phyloP scores from a whole-genome alignment of 2,329 filamentous ascomycete genomes.

The Beauveria bassiana region DNA sequence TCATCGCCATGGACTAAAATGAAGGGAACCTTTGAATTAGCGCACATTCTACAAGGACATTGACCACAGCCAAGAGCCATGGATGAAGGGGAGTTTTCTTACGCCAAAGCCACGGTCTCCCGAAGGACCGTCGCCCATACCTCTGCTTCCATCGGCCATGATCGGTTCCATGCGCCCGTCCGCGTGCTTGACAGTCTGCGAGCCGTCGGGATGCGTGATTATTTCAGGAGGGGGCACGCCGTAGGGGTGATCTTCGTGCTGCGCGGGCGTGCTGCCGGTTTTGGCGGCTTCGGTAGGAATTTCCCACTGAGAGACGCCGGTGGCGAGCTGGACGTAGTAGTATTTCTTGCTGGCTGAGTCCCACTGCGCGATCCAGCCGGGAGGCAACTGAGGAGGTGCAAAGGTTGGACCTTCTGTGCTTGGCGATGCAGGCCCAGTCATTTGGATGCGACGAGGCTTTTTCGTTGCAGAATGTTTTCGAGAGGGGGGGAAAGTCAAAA shows the following conservation, averaged over 20 bases:
- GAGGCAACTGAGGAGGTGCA: constrained; percentile 51
- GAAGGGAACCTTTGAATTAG: not conserved
- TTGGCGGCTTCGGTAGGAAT: constrained; percentile 57
- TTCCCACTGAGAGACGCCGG: constrained; percentile 68
- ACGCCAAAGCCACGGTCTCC: constrained; percentile 60
- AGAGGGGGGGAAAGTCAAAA: constrained; percentile 9
- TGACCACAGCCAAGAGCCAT: not conserved
- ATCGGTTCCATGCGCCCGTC: constrained; percentile 56
- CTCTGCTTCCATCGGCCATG: constrained; percentile 43
- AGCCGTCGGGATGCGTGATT: constrained; percentile 56
- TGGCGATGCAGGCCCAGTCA: constrained; percentile 52
- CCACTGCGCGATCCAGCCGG: constrained; percentile 65
- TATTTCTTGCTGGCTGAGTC: constrained; percentile 57
- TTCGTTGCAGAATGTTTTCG: not conserved
- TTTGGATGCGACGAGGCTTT: constrained; percentile 27
- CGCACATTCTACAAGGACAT: not conserved
- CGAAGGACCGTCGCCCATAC: constrained; percentile 40
- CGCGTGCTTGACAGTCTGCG: constrained; percentile 51
- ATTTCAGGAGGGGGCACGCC: constrained; percentile 48
- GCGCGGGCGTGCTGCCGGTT: constrained; percentile 51
- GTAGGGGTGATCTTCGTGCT: constrained; percentile 53
- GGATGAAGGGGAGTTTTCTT: constrained; percentile 28
- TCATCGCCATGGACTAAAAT: constrained; percentile 50
- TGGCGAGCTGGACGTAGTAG: constrained; percentile 66
- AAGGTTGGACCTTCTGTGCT: constrained; percentile 52